phyloP scores from a whole-genome alignment of 106 monocot genomes.

The Cymbidium sinense region DNA sequence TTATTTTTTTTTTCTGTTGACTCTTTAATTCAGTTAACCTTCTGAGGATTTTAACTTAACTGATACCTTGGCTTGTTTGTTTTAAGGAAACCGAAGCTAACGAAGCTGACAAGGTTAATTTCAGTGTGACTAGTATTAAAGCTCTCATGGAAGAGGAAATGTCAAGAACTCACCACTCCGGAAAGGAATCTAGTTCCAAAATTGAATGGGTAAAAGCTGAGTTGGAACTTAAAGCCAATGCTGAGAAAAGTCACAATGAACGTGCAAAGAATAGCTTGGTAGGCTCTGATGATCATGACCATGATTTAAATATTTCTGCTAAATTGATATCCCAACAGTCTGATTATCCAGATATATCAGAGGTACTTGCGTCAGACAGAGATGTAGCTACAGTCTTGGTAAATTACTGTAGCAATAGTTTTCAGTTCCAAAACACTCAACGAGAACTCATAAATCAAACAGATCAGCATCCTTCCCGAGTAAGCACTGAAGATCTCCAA shows the following conservation, averaged over 20 bases:
- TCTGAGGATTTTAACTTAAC: not conserved
- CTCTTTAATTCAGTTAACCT: not conserved
- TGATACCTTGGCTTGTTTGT: not conserved
- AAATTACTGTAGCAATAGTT: slow-evolving; percentile 13
- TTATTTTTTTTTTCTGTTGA: not conserved
- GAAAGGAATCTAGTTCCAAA: slow-evolving; percentile 18
- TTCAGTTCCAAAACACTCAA: slow-evolving; percentile 7
- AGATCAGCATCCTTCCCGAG: slow-evolving; percentile 1
- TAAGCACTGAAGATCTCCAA: not conserved
- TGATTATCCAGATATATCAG: slow-evolving; percentile 9
- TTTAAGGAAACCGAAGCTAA: slow-evolving; percentile 23
- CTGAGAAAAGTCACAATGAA: slow-evolving; percentile 19
- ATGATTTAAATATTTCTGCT: slow-evolving; percentile 2
- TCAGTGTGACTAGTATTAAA: slow-evolving; percentile 30
- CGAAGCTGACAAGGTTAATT: slow-evolving; percentile 9
- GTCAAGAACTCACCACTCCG: slow-evolving; percentile 16
- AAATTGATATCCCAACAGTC: slow-evolving; percentile 1
- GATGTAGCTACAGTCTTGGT: slow-evolving; percentile 21
- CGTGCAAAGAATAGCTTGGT: not conserved
- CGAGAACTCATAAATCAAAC: slow-evolving; percentile 6
- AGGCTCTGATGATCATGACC: slow-evolving; percentile 1
- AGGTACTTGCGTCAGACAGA: slow-evolving; percentile 13
- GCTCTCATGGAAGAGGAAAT: slow-evolving; percentile 55
- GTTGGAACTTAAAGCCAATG: not conserved
- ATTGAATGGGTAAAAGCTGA: slow-evolving; percentile 15